Evolutionary conservation across 2,329 filamentous ascomycete genomes (phyloP).

Genomic region (Hypomyces rosellus): DNA sequence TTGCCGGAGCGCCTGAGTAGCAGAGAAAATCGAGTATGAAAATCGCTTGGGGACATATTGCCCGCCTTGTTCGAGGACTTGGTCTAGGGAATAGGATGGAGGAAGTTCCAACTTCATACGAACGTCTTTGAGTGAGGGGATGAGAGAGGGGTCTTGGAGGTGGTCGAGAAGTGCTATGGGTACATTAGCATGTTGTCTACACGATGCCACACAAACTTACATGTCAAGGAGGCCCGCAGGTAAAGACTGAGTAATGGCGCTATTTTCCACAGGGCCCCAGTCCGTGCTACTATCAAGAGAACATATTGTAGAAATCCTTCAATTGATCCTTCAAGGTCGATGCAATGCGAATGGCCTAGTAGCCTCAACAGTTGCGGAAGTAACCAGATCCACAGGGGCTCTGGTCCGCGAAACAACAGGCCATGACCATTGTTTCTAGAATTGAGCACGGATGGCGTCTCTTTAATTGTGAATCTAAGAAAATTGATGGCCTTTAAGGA

Average conservation of each 20-base stretch:
- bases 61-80: conserved; percentile 25
- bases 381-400: conserved; percentile 61
- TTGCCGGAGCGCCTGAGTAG: conserved; percentile 42
- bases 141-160: conserved; percentile 26
- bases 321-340: conserved; percentile 44
- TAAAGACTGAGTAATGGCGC: conserved; percentile 40
- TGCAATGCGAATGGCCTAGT: conserved; percentile 45
- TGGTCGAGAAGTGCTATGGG: conserved; percentile 26
- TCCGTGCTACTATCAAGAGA: conserved; percentile 38
- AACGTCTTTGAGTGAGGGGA: conserved; percentile 22
- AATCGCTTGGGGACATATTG: conserved; percentile 21
- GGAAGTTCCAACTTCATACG: conserved; percentile 31
- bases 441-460: conserved; percentile 64
- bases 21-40: conserved; percentile 34
- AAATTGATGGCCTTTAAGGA: conserved; percentile 71
- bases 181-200: background rate
- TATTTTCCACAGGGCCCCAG: conserved; percentile 43
- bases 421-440: conserved; percentile 34
- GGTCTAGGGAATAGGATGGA: conserved; percentile 29
- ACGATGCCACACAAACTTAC: conserved; percentile 28
- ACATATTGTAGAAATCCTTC: conserved; percentile 46
- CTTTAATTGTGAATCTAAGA: conserved; percentile 65
- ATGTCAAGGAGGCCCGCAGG: conserved; percentile 40
- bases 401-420: conserved; percentile 47
- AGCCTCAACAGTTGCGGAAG: conserved; percentile 53